Evolutionary conservation across 129 eudicot species (phyloP).

Genomic region (Cynara cardunculus): DNA sequence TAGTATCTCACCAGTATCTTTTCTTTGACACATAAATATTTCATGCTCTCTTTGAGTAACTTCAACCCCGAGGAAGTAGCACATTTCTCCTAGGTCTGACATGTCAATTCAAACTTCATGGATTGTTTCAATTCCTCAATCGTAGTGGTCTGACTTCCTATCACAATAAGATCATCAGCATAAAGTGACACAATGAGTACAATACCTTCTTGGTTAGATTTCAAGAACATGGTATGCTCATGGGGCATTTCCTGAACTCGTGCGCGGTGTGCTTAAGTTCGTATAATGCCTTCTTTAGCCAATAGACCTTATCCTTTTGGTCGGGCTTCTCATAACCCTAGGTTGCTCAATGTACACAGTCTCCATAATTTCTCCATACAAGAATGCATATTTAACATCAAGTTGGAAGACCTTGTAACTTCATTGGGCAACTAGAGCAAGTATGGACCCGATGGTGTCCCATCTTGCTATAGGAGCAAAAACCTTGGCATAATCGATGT

Average conservation of each 20-base stretch:
- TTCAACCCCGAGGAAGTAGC: conserved; percentile 11
- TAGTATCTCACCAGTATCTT: not conserved
- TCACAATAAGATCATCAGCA: not conserved
- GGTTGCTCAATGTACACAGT: not conserved
- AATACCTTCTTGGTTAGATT: not conserved
- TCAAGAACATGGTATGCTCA: not conserved
- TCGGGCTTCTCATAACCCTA: not conserved
- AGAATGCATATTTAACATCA: not conserved
- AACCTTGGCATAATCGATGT: too few species aligned
- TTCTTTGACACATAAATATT: conserved; percentile 12
- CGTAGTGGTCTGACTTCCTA: not conserved
- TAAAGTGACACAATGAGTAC: not conserved
- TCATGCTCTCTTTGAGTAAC: not conserved
- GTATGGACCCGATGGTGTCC: too few species aligned
- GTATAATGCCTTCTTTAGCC: not conserved
- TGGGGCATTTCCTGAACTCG: not conserved
- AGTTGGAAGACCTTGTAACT: not conserved
- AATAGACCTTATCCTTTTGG: not conserved
- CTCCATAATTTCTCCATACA: not conserved
- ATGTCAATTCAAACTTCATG: not conserved
- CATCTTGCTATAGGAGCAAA: too few species aligned
- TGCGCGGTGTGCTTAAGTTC: too few species aligned
- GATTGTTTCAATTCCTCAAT: not conserved
- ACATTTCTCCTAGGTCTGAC: conserved; percentile 8
- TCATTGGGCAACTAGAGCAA: too few species aligned